Percentiles rank a stretch among this genome's conserved stretches.
Conservation (phyloP, 78 protist genomes). For the Emiliania huxleyi region DNA sequence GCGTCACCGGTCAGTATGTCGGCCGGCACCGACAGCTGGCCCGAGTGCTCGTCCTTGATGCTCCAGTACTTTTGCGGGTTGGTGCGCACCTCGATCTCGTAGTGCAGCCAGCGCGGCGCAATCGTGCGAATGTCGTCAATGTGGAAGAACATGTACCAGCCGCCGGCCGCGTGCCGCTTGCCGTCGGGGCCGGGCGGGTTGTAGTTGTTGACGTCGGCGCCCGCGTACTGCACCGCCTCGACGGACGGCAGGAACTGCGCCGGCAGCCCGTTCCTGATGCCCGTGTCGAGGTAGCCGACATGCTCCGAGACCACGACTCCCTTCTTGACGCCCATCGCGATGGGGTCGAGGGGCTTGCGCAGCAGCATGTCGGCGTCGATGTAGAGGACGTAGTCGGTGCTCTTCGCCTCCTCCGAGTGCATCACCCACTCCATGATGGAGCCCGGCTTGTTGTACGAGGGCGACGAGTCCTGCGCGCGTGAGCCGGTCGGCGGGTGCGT, state of each 20-base stretch:
- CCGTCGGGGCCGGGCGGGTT: not conserved
- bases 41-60: not conserved
- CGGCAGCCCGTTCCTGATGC: not conserved
- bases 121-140: not conserved
- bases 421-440: not conserved
- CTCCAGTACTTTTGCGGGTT: not conserved
- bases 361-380: conserved; percentile 16
- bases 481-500: not conserved
- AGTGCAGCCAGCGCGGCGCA: conserved; percentile 15
- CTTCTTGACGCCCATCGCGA: not conserved
- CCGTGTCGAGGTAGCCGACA: not conserved
- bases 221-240: not conserved
- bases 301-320: not conserved
- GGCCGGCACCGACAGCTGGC: not conserved
- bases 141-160: conserved; percentile 11
- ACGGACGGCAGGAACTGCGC: not conserved
- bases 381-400: not conserved
- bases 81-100: not conserved
- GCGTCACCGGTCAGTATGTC: not conserved
- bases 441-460: conserved; percentile 23
- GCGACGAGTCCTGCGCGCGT: not conserved
- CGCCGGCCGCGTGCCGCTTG: not conserved
- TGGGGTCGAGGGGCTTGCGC: not conserved
- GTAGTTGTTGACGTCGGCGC: not conserved
- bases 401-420: not conserved